These are phyloP conservation scores for Staphylotrichum tortipilum DNA, from an alignment of 495 filamentous ascomycete species.

Conservation along the genomic window DNA sequence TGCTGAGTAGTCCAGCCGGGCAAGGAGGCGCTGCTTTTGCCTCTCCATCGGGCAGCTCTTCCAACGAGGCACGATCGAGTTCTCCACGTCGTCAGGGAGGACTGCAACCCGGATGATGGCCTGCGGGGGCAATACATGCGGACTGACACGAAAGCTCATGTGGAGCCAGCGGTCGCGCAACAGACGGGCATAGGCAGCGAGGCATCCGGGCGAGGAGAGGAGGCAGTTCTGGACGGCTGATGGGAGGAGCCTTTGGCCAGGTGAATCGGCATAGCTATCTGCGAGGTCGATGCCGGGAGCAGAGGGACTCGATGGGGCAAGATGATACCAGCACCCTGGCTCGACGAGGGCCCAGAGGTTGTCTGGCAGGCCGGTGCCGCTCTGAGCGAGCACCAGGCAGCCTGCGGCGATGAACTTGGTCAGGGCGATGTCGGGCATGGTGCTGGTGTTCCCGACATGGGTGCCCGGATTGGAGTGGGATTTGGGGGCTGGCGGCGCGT, in stretches of 20 bases:
- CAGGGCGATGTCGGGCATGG: too few relatives aligned
- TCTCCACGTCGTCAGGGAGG: conserved; percentile 57
- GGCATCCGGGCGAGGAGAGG: conserved; percentile 7
- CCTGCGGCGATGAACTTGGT: conserved; percentile 33
- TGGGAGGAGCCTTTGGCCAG: background rate
- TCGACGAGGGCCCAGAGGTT: conserved; percentile 2
- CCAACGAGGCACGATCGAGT: conserved; percentile 37
- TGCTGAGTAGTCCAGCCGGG: conserved; percentile 46
- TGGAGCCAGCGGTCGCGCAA: conserved; percentile 34
- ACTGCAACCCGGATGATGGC: conserved; percentile 52
- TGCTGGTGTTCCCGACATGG: too few relatives aligned
- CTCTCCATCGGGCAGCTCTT: conserved; percentile 35
- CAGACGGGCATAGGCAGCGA: background rate
- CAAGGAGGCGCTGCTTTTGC: conserved; percentile 44
- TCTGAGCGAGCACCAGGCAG: conserved; percentile 22
- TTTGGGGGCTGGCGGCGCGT: too few relatives aligned
- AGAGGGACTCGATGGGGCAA: conserved; percentile 12
- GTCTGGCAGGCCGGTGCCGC: background rate
- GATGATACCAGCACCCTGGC: conserved; percentile 17
- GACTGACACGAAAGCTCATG: conserved; percentile 25
- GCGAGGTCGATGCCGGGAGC: too few relatives aligned
- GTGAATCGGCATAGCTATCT: too few relatives aligned
- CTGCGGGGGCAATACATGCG: conserved; percentile 5
- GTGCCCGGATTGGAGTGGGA: too few relatives aligned
- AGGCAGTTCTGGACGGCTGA: conserved; percentile 23